Base-by-base conservation (phyloP, 179 eudicot genomes). In the Drosera spatulata region DNA sequence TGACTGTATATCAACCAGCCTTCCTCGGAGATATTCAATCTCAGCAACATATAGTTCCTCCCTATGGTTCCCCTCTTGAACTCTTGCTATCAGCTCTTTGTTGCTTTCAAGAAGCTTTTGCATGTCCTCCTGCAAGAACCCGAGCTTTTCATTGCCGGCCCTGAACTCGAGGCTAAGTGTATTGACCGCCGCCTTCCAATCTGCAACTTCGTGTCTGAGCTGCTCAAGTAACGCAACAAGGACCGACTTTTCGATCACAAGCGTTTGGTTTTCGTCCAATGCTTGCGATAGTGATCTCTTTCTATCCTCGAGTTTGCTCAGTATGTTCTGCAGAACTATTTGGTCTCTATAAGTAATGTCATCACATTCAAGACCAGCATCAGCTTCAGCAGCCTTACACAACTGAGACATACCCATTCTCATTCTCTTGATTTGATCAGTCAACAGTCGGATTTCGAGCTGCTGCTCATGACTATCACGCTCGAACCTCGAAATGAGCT, bases 251-350 rank as follows among this genome's bases (percentile, higher is more conserved):
- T 90, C 77, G 43, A 85, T 68, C 41, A 71, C 71, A 70, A 66
- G 73, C 71, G 67, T 64, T 63, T 75, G 81, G 66, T 86, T 90
- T 61, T 81, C 88, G 56, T 82, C 85, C 72, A 67, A 73, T 5
- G 77, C 69, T 63, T 71, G 56, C 48, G 10, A 55, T 5, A 85
- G 70, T 55, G 85, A 76, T 41, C 51, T 50, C 68, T 79, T 83
- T 37, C 67, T 63, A 49, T 74, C 71, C 58, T 68, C 77, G 43
- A 86, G 52, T 64, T 83, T 82, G 63, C 61, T 66, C 40, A 70
- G 73, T 61, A 90, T 68, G 48, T 66, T 80, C 63, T 56, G 68
- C 53, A 85, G 61, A 71, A 75, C 65, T 56, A 65, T 39, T 69
- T 78, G 75, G 58, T 86, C 95, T 57, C 66, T 74, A 59, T 57